Evolutionary conservation across 1,284 basidiomycete genomes (phyloP).

Genomic region (Laetiporus sulphureus): DNA sequence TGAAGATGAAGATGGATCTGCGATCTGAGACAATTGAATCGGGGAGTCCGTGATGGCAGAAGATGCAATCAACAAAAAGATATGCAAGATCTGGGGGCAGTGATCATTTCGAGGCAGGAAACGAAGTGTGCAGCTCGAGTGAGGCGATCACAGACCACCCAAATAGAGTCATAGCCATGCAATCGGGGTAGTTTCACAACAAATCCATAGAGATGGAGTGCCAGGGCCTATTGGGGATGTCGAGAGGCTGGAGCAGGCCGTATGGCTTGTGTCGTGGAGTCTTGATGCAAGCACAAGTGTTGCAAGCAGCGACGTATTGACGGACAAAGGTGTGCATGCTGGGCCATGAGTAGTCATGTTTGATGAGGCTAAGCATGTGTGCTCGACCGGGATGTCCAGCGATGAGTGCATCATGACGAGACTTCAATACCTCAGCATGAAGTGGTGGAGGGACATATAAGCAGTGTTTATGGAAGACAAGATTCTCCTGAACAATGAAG

Average conservation of each 20-base stretch:
- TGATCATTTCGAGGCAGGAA: neutral
- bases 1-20: conserved; percentile 34
- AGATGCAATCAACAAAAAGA: conserved; percentile 7
- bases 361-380: conserved; percentile 12
- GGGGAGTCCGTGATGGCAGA: conserved; percentile 31
- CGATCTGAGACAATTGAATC: conserved; percentile 34
- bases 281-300: conserved; percentile 22
- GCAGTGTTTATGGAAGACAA: conserved; percentile 27
- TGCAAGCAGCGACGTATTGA: conserved; percentile 21
- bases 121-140: conserved; percentile 24
- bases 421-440: conserved; percentile 21
- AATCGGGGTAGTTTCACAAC: conserved; percentile 30
- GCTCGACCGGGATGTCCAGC: conserved; percentile 20
- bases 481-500: conserved; percentile 22
- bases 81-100: neutral
- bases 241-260: conserved; percentile 13
- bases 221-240: conserved; percentile 27
- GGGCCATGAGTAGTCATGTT: conserved; percentile 21
- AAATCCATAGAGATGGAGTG: conserved; percentile 30
- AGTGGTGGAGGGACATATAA: conserved; percentile 31
- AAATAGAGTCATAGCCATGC: conserved; percentile 25
- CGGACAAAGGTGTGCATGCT: conserved; percentile 13
- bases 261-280: conserved; percentile 19
- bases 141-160: conserved; percentile 24
- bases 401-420: conserved; percentile 14